Evolutionary conservation across 495 filamentous ascomycete genomes (phyloP), one percentile per base, ranked within the genome.

Genomic region (Xylaria venustula): DNA sequence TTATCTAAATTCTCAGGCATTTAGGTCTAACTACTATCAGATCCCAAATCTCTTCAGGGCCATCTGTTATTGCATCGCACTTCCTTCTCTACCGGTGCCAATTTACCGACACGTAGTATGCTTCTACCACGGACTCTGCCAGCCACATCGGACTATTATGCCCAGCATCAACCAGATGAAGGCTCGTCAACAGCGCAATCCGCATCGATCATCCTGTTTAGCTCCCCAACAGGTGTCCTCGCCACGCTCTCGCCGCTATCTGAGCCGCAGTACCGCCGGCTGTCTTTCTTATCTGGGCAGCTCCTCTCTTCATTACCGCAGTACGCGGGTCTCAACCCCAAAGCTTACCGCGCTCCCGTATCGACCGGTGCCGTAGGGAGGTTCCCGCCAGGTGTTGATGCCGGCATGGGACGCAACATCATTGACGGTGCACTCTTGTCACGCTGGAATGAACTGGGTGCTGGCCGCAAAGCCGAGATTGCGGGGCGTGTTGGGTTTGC

Each of bases 11-110:
- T 17, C 41, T 11, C 8, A 45, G 4, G 45, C 15, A 15, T 30
- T 6, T 5, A 23, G 42, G 15, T 30, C 69, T 78, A 67, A 79
- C 60, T 28, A n/a, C 7, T 15, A 49, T 44, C 61, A 96, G 93
- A 98, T 73, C 94, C 95, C 12, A 94, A 93, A 78, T 93, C 93
- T 17, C 87, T 95, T 23, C 88, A 91, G 58, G 95, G 95, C 62
- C 89, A 91, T 64, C 84, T 90, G 53, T 84, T 98, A 36, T 84
- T 98, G 42, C 91, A 89, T 75, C 85, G 88, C 42, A 89, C 90
- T 46, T 88, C 90, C 63, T 97, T 98, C 79, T 76, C 76, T 54
- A 88, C 95, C 59, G 88, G 88, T 6, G 91, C 90, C 45, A 88
- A 94, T 69, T 84, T 88, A 64, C 82, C 89, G 4, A 85, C 87